These are phyloP conservation scores for Trametes pubescens DNA, from an alignment of 1,284 basidiomycete species.

Conservation along the genomic window DNA sequence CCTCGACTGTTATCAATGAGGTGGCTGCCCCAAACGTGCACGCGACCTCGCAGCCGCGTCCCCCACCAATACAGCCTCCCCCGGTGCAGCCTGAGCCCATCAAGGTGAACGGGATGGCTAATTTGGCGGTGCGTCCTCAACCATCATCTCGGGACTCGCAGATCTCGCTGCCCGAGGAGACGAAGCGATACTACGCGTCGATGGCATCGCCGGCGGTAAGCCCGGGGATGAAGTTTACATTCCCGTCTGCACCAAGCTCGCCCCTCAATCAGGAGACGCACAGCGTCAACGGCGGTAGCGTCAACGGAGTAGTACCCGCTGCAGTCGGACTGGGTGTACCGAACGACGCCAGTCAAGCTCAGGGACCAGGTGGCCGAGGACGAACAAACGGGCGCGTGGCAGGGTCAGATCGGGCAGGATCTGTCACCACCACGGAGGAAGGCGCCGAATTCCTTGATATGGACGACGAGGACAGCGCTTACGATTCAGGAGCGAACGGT, in stretches of 20 bases:
- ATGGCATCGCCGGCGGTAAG: constrained; percentile 68
- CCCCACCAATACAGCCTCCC: constrained; percentile 18
- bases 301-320: constrained; percentile 6
- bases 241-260: constrained; percentile 28
- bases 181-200: constrained; percentile 70
- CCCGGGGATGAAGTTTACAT: constrained; percentile 46
- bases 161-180: constrained; percentile 77
- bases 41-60: constrained; percentile 17
- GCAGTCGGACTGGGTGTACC: constrained; percentile 28
- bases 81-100: constrained; percentile 22
- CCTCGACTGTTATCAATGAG: constrained; percentile 12
- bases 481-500: constrained; percentile 38
- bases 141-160: constrained; percentile 61
- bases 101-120: constrained; percentile 26
- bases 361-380: constrained; percentile 12
- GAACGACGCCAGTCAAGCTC: constrained; percentile 15
- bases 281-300: constrained; percentile 16
- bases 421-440: constrained; percentile 36
- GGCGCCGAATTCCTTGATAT: constrained; percentile 69
- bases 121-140: constrained; percentile 36
- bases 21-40: constrained; percentile 6
- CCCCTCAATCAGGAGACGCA: constrained; percentile 35
- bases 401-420: constrained; percentile 26
- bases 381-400: constrained; percentile 25
- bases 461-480: constrained; percentile 53